Base-by-base conservation (phyloP, 768 basidiomycete genomes). In the Pisolithus orientalis region DNA sequence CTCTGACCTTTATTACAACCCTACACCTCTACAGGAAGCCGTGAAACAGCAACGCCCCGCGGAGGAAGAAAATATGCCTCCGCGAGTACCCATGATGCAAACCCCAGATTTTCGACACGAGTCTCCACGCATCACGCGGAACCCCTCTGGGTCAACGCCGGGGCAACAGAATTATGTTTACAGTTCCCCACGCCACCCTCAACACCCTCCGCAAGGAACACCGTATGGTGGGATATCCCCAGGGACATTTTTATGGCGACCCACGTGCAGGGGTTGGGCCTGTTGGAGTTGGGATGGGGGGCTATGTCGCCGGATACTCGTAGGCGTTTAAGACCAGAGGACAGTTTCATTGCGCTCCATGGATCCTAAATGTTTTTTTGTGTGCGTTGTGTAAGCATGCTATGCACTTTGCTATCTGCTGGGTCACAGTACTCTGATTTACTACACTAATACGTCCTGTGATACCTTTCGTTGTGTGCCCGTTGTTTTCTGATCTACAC, bases 1-100 rank as follows among this genome's bases (percentile, higher is more conserved):
- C 53, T 88, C 88, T 4, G 77, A 82, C 17, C 70, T 91, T 16
- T 89, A 87, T 64, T 91, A 85, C 49, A 79, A 91, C 64, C 76
- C 88, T 11, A 78, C 82, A 10, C 74, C 72, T 4, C 76, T 90
- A 6, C 69, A 76, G 13, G 76, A 84, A 55, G 71, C 77, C 27
- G 65, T 80, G 39, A 79, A 77, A 52, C 64, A 57, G 43, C 66
- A 68, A 39, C 62, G 65, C 39, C 59, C 64, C 1, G 57, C 56
- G 40, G 63, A 70, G 28, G 70, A 62, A 27, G 64, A 70, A 39
- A 61, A 57, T 16, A 57, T 59, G 24, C 44, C 54, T 1, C 58
- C 60, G 31, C 61, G 65, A 31, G 58, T 57, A 6, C 54, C 57
- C 53, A 57, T 58, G 53, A 68, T 70, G 68, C 66, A 68, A 8